Evolutionary conservation across 2,329 filamentous ascomycete species (phyloP).

Genomic region (Epichloe bromicola): DNA sequence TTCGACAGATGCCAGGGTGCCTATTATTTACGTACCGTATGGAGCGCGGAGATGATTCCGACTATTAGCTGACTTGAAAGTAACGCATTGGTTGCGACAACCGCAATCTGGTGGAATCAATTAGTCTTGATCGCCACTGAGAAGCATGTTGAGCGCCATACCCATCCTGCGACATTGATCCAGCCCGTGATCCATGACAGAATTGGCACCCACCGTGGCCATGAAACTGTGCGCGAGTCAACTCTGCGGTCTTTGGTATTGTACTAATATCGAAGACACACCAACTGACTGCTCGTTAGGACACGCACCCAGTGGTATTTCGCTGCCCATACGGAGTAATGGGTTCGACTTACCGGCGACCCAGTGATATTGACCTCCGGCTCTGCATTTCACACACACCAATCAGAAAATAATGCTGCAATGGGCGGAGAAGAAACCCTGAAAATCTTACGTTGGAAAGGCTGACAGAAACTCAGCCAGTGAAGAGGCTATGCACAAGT

Average conservation of each 20-base stretch:
- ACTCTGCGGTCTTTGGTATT: background rate
- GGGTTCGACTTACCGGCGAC: constrained; percentile 36
- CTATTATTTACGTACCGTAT: constrained; percentile 25
- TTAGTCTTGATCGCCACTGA: background rate
- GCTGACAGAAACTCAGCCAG: constrained; percentile 58
- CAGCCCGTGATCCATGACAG: constrained; percentile 30
- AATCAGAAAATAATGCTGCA: no score
- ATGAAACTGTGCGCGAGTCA: constrained; percentile 9
- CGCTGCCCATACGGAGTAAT: no score
- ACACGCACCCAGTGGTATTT: background rate
- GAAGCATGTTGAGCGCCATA: constrained; percentile 2
- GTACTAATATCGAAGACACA: background rate
- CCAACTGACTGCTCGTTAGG: background rate
- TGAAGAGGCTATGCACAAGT: constrained; percentile 41
- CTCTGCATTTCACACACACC: constrained; percentile 11
- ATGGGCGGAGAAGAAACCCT: no score
- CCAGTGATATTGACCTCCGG: constrained; percentile 58
- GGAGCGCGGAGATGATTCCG: constrained; percentile 49
- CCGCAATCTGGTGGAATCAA: constrained; percentile 28
- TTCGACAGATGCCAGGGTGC: background rate
- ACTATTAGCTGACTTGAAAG: constrained; percentile 54
- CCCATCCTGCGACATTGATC: constrained; percentile 58
- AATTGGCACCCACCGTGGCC: constrained; percentile 13
- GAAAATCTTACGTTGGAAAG: constrained; percentile 29
- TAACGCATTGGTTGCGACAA: constrained; percentile 55